A percentile compares a stretch with the other conserved stretches of the same genome.
Conservation (phyloP, 1,139 yeast species). For the Hanseniaspora uvarum region DNA sequence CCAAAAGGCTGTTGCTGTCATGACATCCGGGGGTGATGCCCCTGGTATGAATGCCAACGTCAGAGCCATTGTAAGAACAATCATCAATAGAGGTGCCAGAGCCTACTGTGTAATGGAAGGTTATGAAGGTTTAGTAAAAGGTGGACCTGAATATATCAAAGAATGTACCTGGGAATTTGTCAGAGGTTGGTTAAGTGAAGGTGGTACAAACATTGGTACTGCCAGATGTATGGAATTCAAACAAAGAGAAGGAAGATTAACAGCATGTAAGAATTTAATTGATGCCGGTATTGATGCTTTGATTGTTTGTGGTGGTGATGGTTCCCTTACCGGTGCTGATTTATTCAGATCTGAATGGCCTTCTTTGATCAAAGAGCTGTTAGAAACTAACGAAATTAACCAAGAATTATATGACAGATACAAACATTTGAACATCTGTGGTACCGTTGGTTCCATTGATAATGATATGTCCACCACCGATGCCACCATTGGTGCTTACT, state of each 20-base stretch:
- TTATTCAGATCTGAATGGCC: slow-evolving; percentile 93
- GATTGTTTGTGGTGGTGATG: slow-evolving; percentile 98
- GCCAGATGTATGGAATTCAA: slow-evolving; percentile 82
- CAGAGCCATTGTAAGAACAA: slow-evolving; percentile 85
- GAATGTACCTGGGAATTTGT: slow-evolving; percentile 88
- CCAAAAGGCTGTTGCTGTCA: slow-evolving; percentile 56
- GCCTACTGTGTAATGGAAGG: slow-evolving; percentile 94
- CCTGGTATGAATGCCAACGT: slow-evolving; percentile 98
- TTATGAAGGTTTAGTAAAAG: slow-evolving; percentile 83
- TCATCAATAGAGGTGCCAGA: slow-evolving; percentile 80
- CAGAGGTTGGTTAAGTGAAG: slow-evolving; percentile 79
- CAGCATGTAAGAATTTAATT: slow-evolving; percentile 75
- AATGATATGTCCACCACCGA: slow-evolving; percentile 96
- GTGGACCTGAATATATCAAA: slow-evolving; percentile 59
- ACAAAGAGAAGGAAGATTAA: slow-evolving; percentile 72
- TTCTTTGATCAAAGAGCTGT: slow-evolving; percentile 60
- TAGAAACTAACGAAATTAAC: slow-evolving; percentile 45
- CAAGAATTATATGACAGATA: slow-evolving; percentile 48
- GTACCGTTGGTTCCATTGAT: slow-evolving; percentile 92
- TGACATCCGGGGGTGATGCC: slow-evolving; percentile 98
- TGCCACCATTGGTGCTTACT: slow-evolving; percentile 91
- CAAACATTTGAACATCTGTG: slow-evolving; percentile 75
- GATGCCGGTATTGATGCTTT: slow-evolving; percentile 86
- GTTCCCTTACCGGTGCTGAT: slow-evolving; percentile 95
- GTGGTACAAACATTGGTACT: slow-evolving; percentile 94